Percentiles rank a stretch among this genome's conserved stretches.
phyloP scores from a whole-genome alignment of 495 filamentous ascomycete genomes.

The Penicillium fimorum region DNA sequence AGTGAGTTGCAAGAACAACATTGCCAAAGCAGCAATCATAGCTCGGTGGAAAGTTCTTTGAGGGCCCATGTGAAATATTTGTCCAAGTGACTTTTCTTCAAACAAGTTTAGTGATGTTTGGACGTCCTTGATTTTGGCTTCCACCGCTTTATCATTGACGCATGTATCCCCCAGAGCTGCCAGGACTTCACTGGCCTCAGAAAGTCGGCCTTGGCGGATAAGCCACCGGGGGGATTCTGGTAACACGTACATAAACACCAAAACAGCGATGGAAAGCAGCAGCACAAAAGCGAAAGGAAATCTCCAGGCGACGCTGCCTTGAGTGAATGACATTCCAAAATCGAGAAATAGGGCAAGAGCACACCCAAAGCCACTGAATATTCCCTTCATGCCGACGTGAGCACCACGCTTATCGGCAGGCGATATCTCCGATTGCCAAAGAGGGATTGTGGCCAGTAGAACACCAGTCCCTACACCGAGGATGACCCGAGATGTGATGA shows the following conservation, averaged over 20 bases:
- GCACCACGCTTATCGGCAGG: conserved; percentile 57
- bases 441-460: conserved; percentile 59
- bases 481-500: conserved; percentile 56
- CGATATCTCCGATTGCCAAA: conserved; percentile 63
- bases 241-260: conserved; percentile 34
- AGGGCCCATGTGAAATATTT: conserved; percentile 22
- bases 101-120: conserved; percentile 20
- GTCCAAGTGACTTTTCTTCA: conserved; percentile 9
- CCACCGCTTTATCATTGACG: conserved; percentile 23
- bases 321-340: conserved; percentile 50
- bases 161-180: conserved; percentile 43
- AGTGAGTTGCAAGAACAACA: conserved; percentile 25
- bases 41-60: conserved; percentile 28
- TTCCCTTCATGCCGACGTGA: conserved; percentile 57
- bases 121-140: conserved; percentile 21
- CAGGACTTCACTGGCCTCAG: conserved; percentile 32
- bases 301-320: conserved; percentile 45
- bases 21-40: conserved; percentile 15
- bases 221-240: conserved; percentile 50
- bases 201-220: conserved; percentile 32
- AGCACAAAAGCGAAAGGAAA: conserved; percentile 51
- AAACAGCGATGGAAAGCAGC: conserved; percentile 24
- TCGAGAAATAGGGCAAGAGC: conserved; percentile 51
- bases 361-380: conserved; percentile 59
- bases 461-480: conserved; percentile 58